phyloP scores from a whole-genome alignment of 1,284 basidiomycete species.

The Pholiota adiposa region DNA sequence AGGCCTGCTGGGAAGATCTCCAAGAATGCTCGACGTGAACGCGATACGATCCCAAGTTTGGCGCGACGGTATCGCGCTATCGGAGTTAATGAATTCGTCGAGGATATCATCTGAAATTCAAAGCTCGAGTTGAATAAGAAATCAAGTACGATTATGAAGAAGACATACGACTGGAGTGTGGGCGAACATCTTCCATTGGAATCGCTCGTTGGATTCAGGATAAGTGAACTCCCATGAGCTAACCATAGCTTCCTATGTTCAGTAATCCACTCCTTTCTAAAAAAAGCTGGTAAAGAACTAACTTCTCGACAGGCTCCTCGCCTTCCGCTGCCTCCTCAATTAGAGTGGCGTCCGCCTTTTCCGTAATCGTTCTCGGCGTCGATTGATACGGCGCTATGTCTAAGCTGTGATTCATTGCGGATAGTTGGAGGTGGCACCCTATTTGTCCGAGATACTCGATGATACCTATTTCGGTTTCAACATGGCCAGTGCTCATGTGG shows the following conservation, averaged over 20 bases:
- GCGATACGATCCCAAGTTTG: slow-evolving; percentile 45
- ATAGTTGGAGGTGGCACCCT: slow-evolving; percentile 28
- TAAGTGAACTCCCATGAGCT: slow-evolving; percentile 43
- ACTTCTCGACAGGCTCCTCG: slow-evolving; percentile 12
- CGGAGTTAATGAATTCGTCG: slow-evolving; percentile 24
- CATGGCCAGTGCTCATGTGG: slow-evolving; percentile 27
- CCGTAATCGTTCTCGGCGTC: slow-evolving; percentile 1
- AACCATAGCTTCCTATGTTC: not conserved
- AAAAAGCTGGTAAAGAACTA: not conserved
- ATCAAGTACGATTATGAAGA: not conserved
- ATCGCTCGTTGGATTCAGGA: slow-evolving; percentile 36
- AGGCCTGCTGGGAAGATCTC: slow-evolving; percentile 42
- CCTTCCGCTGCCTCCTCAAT: not conserved
- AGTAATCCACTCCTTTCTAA: not conserved
- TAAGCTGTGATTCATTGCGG: slow-evolving; percentile 25
- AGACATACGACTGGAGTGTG: slow-evolving; percentile 38
- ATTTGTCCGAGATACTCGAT: slow-evolving; percentile 24
- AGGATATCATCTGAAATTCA: slow-evolving; percentile 1
- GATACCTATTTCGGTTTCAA: slow-evolving; percentile 32
- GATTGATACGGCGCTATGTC: slow-evolving; percentile 13
- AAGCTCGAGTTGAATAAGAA: not conserved
- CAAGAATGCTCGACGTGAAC: slow-evolving; percentile 40
- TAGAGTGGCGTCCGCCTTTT: not conserved
- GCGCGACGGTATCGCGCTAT: slow-evolving; percentile 43
- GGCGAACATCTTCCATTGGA: slow-evolving; percentile 43